These are phyloP conservation scores for Hibiscus syriacus DNA, from an alignment of 345 rosid species.

Conservation along the genomic window DNA sequence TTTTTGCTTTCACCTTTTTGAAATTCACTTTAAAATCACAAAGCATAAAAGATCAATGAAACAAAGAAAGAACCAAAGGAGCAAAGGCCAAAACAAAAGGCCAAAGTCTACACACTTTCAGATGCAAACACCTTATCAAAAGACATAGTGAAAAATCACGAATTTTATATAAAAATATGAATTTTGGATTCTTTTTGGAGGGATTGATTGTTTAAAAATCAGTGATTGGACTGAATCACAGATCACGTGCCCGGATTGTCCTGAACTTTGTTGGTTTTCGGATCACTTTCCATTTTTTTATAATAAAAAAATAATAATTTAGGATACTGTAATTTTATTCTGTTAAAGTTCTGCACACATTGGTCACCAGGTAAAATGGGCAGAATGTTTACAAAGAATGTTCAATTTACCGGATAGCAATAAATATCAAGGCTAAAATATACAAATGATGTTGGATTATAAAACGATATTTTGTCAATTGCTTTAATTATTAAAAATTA, in stretches of 20 bases:
- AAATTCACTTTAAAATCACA: not conserved
- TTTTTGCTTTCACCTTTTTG: constrained; percentile 8
- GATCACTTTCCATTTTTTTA: not conserved
- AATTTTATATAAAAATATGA: not conserved
- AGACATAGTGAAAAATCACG: not conserved
- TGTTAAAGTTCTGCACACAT: constrained; percentile 26
- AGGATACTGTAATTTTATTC: constrained; percentile 24
- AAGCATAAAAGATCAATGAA: constrained; percentile 7
- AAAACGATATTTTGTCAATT: too few relatives aligned
- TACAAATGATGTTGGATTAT: too few relatives aligned
- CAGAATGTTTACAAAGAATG: not conserved
- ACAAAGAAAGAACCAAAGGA: constrained; percentile 34
- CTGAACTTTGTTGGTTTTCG: constrained; percentile 49
- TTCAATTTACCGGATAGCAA: not conserved
- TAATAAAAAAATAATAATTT: not conserved
- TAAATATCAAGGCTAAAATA: too few relatives aligned
- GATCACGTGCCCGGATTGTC: constrained; percentile 92
- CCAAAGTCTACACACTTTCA: constrained; percentile 52
- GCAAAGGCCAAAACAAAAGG: constrained; percentile 49
- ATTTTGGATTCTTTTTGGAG: constrained; percentile 8
- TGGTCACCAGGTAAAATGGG: constrained; percentile 26
- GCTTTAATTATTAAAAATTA: too few relatives aligned
- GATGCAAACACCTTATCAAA: constrained; percentile 30
- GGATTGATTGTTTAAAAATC: not conserved
- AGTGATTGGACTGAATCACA: constrained; percentile 37